phyloP scores from a whole-genome alignment of 2,329 filamentous ascomycete genomes.

The Pseudocercospora vitis region DNA sequence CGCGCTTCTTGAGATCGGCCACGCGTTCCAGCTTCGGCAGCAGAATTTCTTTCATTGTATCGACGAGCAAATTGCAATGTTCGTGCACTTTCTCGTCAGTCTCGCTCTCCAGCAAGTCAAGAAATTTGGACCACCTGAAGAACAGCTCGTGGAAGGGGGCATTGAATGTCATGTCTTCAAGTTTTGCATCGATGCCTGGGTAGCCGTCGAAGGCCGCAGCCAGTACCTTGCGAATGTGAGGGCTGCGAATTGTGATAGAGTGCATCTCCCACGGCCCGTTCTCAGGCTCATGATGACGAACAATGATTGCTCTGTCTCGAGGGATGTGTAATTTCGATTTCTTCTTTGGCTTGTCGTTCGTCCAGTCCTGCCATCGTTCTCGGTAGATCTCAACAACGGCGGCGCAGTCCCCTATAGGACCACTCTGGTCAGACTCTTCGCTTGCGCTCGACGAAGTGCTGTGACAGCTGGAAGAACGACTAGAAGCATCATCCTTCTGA shows the following conservation, averaged over 20 bases:
- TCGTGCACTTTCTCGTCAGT: constrained; percentile 21
- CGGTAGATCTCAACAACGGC: constrained; percentile 5
- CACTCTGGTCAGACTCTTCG: background rate
- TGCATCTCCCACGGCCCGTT: constrained; percentile 4
- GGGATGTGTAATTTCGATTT: constrained; percentile 7
- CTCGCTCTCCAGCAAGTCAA: constrained; percentile 19
- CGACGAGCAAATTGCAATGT: constrained; percentile 3
- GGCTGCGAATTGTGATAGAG: constrained; percentile 5
- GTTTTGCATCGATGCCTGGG: background rate
- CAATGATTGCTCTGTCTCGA: constrained; percentile 7
- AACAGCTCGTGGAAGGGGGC: constrained; percentile 40
- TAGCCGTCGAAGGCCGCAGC: constrained; percentile 5
- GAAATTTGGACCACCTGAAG: constrained; percentile 36
- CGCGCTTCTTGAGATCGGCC: constrained; percentile 22
- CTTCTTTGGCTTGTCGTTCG: constrained; percentile 9
- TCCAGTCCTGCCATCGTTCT: constrained; percentile 7
- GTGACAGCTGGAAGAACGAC: background rate
- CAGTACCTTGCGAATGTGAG: constrained; percentile 2
- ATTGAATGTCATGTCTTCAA: constrained; percentile 34
- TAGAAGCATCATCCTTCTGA: background rate
- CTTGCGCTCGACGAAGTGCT: background rate
- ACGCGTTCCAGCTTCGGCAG: constrained; percentile 27
- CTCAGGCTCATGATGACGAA: constrained; percentile 9
- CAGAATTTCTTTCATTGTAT: constrained; percentile 4
- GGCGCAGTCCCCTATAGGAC: constrained; percentile 6